Base-by-base conservation (phyloP, 2,329 filamentous ascomycete species). In the Hysterium pulicare region DNA sequence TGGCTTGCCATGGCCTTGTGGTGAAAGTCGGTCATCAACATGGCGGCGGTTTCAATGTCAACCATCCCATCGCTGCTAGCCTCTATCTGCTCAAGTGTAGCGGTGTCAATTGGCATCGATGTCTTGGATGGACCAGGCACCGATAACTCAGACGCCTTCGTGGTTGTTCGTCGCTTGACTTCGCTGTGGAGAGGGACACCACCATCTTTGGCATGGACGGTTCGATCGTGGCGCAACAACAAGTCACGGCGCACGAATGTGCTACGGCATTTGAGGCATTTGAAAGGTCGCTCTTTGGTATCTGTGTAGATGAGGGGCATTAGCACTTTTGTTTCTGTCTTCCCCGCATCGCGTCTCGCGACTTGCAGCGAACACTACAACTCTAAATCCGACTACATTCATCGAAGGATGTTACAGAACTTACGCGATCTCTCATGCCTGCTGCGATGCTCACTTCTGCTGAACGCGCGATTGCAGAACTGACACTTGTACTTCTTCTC, bases 401-500 rank as follows among this genome's bases (percentile, higher is more conserved):
- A 58, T 58, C 55, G 45, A 46, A 46, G 36, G 34, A 32, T 34
- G 15, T 40, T 26, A 43, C 44, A 45, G 41, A 36, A 91, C 91
- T 78, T 93, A 97, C 93, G 93, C 68, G 90, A 95, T 73, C 93
- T 82, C 73, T 98, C 93, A 72, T 98, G 93, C 71, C 93, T 81
- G 72, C 90, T 96, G 59, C 93, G 83, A 71, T 98, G 93, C 72
- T 98, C 93, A 70, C 90, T 95, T 69, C 93, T 81, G 74, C 90
- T 96, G 70, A 98, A 98, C 51, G 93, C 93, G 70, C 93, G 82
- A 73, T 90, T 90, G 76, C 93, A 97, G 72, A 95, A 97, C 77
- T 95, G 90, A 75, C 93, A 98, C 71, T 97, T 96, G 82, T 98
- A 98, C 73, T 96, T 95, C 77, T 94, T 91, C 76, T 97, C 93